Evolutionary conservation across 2,329 filamentous ascomycete genomes (phyloP).

Genomic region (Thermothelomyces thermophilus): DNA sequence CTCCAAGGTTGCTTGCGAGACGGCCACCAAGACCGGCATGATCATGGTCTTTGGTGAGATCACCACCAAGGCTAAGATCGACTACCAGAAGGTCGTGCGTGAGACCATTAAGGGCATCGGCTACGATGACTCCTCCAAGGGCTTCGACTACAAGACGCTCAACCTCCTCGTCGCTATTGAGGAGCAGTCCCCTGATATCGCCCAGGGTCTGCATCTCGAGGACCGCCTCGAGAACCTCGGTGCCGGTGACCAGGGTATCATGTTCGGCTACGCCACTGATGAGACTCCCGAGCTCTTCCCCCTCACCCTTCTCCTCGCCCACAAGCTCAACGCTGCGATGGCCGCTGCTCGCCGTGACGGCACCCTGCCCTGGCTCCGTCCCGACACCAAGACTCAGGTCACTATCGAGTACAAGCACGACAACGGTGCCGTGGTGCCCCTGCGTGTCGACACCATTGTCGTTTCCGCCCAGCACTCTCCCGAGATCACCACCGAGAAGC

Average conservation of each 20-base stretch:
- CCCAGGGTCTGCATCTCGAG: conserved; percentile 97
- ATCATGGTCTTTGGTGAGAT: conserved; percentile 99
- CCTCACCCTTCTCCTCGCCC: conserved; percentile 85
- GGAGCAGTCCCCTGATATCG: conserved; percentile 98
- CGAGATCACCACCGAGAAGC: conserved; percentile 81
- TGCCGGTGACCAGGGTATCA: conserved; percentile 99
- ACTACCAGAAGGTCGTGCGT: conserved; percentile 98
- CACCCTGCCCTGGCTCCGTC: conserved; percentile 84
- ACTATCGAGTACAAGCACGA: conserved; percentile 99
- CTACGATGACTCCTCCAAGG: conserved; percentile 94
- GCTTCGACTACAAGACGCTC: conserved; percentile 99
- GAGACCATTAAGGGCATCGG: conserved; percentile 95
- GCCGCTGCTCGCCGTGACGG: conserved; percentile 81
- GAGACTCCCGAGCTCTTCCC: conserved; percentile 97
- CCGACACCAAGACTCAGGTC: conserved; percentile 99
- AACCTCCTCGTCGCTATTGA: conserved; percentile 98
- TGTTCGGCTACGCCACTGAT: conserved; percentile 99
- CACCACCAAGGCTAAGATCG: conserved; percentile 88
- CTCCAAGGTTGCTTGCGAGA: conserved; percentile 99
- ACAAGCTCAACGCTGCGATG: conserved; percentile 97
- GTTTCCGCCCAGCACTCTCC: conserved; percentile 91
- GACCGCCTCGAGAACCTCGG: conserved; percentile 95
- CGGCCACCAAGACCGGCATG: conserved; percentile 99
- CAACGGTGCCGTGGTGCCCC: conserved; percentile 82
- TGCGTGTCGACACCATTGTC: conserved; percentile 93